Percentiles rank a stretch among this genome's conserved stretches.
These are phyloP conservation scores for Cyberlindnera amylophila DNA, from an alignment of 805 yeast genomes.

Conservation along the genomic window DNA sequence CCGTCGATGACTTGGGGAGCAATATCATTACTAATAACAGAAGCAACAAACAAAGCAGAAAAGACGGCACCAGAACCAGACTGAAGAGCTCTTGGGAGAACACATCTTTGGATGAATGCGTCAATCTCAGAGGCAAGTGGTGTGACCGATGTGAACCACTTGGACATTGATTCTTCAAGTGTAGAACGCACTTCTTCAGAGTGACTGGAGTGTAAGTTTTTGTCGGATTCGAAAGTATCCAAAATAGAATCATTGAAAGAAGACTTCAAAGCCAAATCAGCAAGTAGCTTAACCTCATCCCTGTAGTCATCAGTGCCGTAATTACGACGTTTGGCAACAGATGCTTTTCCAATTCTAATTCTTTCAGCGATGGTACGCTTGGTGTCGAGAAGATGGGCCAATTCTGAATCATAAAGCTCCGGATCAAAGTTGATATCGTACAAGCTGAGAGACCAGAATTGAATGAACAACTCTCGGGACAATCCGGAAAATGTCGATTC, in stretches of 20 bases:
- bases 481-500: constrained; percentile 27
- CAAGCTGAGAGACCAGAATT: constrained; percentile 72
- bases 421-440: constrained; percentile 63
- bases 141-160: constrained; percentile 37
- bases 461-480: constrained; percentile 42
- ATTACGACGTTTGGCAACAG: no score
- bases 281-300: constrained; percentile 27
- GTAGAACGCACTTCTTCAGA: constrained; percentile 25
- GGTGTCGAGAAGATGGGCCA: constrained; percentile 35
- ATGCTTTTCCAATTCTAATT: constrained; percentile 16
- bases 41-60: constrained; percentile 56
- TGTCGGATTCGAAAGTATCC: constrained; percentile 9
- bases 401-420: constrained; percentile 46
- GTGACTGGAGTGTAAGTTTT: constrained; percentile 39
- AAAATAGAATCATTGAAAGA: constrained; percentile 10
- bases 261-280: constrained; percentile 3
- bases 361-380: constrained; percentile 35
- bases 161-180: constrained; percentile 30
- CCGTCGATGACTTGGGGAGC: constrained; percentile 39
- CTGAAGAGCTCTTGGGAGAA: constrained; percentile 72
- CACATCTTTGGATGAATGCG: constrained; percentile 55
- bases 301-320: constrained; percentile 7
- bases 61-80: constrained; percentile 82
- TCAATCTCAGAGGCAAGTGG: constrained; percentile 24
- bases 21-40: constrained; percentile 41